These are phyloP conservation scores for Gnomoniopsis smithogilvyi DNA, from an alignment of 2,329 filamentous ascomycete species.

Conservation along the genomic window DNA sequence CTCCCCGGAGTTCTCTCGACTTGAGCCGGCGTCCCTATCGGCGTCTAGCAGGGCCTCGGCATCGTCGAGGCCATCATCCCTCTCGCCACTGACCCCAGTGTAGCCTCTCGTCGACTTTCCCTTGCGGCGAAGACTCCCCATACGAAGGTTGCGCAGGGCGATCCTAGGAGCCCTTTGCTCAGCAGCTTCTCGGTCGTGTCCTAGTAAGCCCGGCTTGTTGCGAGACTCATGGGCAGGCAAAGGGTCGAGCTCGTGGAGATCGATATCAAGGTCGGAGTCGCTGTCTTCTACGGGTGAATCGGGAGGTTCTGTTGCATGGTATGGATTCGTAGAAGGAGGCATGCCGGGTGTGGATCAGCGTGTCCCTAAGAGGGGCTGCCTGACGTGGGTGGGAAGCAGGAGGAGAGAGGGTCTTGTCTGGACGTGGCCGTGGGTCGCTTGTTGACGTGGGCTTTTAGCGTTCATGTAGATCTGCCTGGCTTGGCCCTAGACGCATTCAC, in stretches of 20 bases:
- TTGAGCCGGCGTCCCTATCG: slow-evolving; percentile 37
- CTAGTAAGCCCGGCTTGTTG: slow-evolving; percentile 29
- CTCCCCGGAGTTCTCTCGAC: slow-evolving; percentile 56
- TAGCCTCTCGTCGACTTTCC: slow-evolving; percentile 54
- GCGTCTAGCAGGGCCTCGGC: slow-evolving; percentile 63
- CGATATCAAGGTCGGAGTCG: slow-evolving; percentile 75
- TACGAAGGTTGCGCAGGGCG: slow-evolving; percentile 68
- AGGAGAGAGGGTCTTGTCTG: slow-evolving; percentile 9
- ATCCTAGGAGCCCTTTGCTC: slow-evolving; percentile 56
- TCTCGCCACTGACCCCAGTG: slow-evolving; percentile 56
- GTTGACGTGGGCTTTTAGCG: slow-evolving; percentile 12
- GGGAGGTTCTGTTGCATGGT: slow-evolving; percentile 57
- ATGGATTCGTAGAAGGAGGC: slow-evolving; percentile 48
- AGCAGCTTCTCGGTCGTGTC: slow-evolving; percentile 47
- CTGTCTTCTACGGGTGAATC: slow-evolving; percentile 66
- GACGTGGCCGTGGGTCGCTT: slow-evolving; percentile 9
- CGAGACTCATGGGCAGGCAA: slow-evolving; percentile 29
- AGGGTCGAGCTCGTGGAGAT: slow-evolving; percentile 77
- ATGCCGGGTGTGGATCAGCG: slow-evolving; percentile 41
- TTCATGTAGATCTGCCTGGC: slow-evolving; percentile 17
- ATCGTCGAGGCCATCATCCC: slow-evolving; percentile 62
- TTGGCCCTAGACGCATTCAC: slow-evolving; percentile 18
- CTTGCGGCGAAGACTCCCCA: slow-evolving; percentile 58
- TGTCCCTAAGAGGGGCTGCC: slow-evolving; percentile 9
- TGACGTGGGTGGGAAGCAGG: slow-evolving; percentile 10